Evolutionary conservation across 352 stramenopile species (phyloP).

Genomic region (Globisporangium irregulare): DNA sequence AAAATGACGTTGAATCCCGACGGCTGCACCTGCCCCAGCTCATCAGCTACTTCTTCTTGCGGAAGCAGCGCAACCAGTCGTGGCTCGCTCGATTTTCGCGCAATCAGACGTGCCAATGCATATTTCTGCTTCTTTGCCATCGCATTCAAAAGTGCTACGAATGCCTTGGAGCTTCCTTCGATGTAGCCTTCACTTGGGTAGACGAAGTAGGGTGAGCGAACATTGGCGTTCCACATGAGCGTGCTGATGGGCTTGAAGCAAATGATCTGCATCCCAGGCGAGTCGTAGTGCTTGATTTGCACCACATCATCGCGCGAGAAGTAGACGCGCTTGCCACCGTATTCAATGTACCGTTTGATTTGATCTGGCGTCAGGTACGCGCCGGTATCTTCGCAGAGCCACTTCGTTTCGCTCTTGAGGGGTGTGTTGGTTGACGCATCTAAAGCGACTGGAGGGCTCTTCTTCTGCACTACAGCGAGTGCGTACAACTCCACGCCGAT

Average conservation of each 20-base stretch:
- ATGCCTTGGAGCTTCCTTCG: constrained; percentile 68
- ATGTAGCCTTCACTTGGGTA: constrained; percentile 79
- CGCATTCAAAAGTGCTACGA: constrained; percentile 59
- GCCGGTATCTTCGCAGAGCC: constrained; percentile 82
- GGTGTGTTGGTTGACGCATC: constrained; percentile 71
- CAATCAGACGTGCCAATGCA: constrained; percentile 65
- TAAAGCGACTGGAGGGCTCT: constrained; percentile 55
- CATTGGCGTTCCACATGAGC: constrained; percentile 66
- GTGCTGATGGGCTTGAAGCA: constrained; percentile 66
- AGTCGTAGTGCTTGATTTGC: constrained; percentile 76
- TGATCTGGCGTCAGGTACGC: constrained; percentile 66
- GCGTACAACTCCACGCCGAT: constrained; percentile 79
- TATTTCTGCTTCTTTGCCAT: constrained; percentile 70
- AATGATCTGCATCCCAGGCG: constrained; percentile 73
- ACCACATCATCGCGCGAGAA: constrained; percentile 79
- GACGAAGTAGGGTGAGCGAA: constrained; percentile 79
- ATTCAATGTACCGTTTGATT: constrained; percentile 75
- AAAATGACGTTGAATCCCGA: constrained; percentile 79
- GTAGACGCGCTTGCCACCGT: constrained; percentile 75
- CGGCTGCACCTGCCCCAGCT: constrained; percentile 77
- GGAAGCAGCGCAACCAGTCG: constrained; percentile 71
- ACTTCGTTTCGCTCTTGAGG: constrained; percentile 82
- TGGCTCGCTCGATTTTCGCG: constrained; percentile 70
- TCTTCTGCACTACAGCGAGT: constrained; percentile 54
- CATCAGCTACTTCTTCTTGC: constrained; percentile 72